Conservation (phyloP, 2,329 filamentous ascomycete species). For the Colletotrichum eleusines region DNA sequence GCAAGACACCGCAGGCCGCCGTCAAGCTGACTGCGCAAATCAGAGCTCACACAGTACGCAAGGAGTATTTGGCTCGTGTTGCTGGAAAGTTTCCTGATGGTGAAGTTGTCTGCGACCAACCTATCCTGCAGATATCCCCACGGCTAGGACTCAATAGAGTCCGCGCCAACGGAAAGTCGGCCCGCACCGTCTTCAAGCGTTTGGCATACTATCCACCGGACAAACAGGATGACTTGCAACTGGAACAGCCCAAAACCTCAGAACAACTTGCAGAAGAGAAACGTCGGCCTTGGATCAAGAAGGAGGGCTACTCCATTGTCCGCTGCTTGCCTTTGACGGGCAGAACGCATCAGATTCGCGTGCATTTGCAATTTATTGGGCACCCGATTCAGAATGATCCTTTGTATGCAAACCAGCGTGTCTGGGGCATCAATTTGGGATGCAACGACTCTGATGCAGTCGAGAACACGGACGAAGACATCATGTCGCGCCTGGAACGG, state of each 20-base stretch:
- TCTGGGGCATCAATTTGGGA: constrained; percentile 88
- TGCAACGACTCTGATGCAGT: constrained; percentile 73
- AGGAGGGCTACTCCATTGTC: constrained; percentile 91
- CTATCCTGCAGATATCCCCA: constrained; percentile 92
- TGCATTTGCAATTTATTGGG: constrained; percentile 93
- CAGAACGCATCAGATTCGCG: constrained; percentile 92
- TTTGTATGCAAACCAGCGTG: constrained; percentile 94
- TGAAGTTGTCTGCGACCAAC: constrained; percentile 91
- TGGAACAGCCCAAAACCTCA: constrained; percentile 45
- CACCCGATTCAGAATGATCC: constrained; percentile 98
- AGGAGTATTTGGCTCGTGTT: constrained; percentile 94
- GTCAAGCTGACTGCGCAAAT: constrained; percentile 83
- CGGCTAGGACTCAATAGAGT: constrained; percentile 95
- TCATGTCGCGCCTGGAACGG: constrained; percentile 84
- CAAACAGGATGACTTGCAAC: constrained; percentile 42
- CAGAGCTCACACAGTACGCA: constrained; percentile 83
- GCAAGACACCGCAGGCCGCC: constrained; percentile 84
- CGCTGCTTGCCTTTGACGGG: constrained; percentile 94
- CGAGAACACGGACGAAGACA: constrained; percentile 85
- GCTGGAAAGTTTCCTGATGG: constrained; percentile 92
- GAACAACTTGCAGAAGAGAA: constrained; percentile 44
- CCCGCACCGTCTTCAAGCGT: constrained; percentile 90
- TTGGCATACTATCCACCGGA: constrained; percentile 87
- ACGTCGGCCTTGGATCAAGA: constrained; percentile 59
- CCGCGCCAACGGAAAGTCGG: constrained; percentile 91